A percentile compares a stretch with the other conserved stretches of the same genome.
These are phyloP conservation scores for Berkeleyomyces rouxiae DNA, from an alignment of 2,329 filamentous ascomycete species.

Conservation along the genomic window DNA sequence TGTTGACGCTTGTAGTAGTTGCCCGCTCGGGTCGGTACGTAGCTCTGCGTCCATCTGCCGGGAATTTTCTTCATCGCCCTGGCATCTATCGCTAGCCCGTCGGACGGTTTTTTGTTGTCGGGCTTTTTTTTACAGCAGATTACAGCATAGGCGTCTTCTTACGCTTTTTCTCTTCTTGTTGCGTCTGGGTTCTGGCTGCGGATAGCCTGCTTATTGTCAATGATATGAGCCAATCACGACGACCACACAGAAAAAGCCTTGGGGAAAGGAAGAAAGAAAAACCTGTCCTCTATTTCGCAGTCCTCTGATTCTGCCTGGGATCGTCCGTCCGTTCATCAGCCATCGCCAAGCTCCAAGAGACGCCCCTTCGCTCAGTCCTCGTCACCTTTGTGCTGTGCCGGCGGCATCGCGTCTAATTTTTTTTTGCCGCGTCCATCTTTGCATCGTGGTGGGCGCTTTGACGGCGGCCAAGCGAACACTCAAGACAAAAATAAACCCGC, in stretches of 20 bases:
- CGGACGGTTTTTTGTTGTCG: neutral
- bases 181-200: neutral
- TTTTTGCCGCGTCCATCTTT: neutral
- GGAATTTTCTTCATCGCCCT: neutral
- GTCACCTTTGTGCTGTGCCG: neutral
- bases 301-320: neutral
- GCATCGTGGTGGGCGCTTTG: neutral
- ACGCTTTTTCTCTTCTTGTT: neutral
- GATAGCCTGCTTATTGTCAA: neutral
- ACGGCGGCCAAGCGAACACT: neutral
- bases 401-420: neutral
- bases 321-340: neutral
- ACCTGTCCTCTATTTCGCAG: neutral
- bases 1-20: neutral
- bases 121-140: neutral
- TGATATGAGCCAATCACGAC: neutral
- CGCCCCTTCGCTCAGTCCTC: neutral
- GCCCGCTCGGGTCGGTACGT: neutral
- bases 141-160: neutral
- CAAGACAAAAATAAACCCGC: neutral
- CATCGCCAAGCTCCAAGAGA: neutral
- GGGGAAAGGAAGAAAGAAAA: neutral
- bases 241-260: neutral
- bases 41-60: neutral
- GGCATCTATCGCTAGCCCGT: neutral